Evolutionary conservation across 345 rosid genomes (phyloP).

Genomic region (Hirschfeldia incana): DNA sequence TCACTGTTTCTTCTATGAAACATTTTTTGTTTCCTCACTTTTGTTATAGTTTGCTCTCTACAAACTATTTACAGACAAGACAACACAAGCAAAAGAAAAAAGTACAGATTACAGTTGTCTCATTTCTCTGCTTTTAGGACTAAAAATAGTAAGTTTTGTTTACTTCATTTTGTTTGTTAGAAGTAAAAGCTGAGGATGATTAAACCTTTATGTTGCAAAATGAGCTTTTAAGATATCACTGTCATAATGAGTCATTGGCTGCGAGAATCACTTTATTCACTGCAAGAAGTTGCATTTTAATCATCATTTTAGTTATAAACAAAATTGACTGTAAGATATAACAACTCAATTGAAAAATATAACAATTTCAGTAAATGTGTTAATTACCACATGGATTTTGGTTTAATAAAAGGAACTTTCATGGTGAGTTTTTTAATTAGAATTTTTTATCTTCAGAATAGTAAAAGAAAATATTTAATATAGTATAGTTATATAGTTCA

Average conservation of each 20-base stretch:
- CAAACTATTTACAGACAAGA: not conserved
- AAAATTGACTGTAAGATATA: not conserved
- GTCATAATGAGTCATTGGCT: not conserved
- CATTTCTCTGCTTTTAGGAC: conserved; percentile 34
- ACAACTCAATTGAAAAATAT: not conserved
- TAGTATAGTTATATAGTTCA: too few relatives aligned
- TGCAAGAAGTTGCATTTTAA: not conserved
- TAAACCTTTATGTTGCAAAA: too few relatives aligned
- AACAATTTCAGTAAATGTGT: not conserved
- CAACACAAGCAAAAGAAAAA: not conserved
- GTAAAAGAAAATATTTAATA: too few relatives aligned
- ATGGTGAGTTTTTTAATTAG: not conserved
- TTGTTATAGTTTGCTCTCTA: conserved; percentile 17
- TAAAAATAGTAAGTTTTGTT: conserved; percentile 27
- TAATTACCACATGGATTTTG: not conserved
- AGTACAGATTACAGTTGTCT: not conserved
- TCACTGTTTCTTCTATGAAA: conserved; percentile 26
- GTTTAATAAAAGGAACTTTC: not conserved
- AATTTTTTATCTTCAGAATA: not conserved
- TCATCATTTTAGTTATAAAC: not conserved
- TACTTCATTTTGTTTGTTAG: not conserved
- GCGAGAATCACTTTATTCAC: not conserved
- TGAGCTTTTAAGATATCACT: not conserved
- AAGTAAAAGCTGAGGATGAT: not conserved
- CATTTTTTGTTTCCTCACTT: conserved; percentile 23